These are phyloP conservation scores for Penicillium sumatraense DNA, from an alignment of 2,329 filamentous ascomycete genomes.

Conservation along the genomic window DNA sequence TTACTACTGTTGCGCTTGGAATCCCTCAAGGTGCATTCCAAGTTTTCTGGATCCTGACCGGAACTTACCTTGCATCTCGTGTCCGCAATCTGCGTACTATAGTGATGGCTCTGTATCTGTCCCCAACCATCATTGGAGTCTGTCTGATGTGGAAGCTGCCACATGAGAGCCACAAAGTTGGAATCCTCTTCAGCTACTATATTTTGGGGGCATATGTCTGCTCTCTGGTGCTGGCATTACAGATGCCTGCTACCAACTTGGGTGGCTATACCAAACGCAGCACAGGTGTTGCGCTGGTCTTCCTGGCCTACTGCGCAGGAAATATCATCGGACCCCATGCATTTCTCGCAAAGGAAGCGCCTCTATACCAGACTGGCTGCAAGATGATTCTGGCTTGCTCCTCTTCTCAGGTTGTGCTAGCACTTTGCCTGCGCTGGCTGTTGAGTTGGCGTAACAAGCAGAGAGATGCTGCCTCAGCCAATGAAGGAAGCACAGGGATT, in stretches of 20 bases:
- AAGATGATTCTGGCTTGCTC: slow-evolving; percentile 52
- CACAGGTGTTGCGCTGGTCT: slow-evolving; percentile 51
- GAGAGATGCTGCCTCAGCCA: slow-evolving; percentile 17
- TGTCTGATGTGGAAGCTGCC: slow-evolving; percentile 57
- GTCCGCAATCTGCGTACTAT: slow-evolving; percentile 56
- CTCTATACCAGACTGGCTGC: slow-evolving; percentile 57
- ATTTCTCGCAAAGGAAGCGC: slow-evolving; percentile 48
- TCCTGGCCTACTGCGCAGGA: slow-evolving; percentile 49
- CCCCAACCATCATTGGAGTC: slow-evolving; percentile 57
- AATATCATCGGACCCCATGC: slow-evolving; percentile 55
- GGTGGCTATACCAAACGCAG: slow-evolving; percentile 57
- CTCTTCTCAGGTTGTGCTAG: slow-evolving; percentile 23
- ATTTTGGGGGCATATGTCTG: slow-evolving; percentile 55
- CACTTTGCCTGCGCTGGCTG: slow-evolving; percentile 23
- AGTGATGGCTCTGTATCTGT: slow-evolving; percentile 58
- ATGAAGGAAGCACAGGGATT: not conserved
- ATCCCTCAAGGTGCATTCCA: slow-evolving; percentile 62
- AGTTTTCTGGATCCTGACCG: slow-evolving; percentile 56
- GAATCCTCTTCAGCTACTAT: slow-evolving; percentile 59
- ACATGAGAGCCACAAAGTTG: slow-evolving; percentile 46
- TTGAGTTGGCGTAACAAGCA: slow-evolving; percentile 24
- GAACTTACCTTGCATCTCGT: slow-evolving; percentile 57
- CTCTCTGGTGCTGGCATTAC: slow-evolving; percentile 58
- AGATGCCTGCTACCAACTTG: slow-evolving; percentile 45
- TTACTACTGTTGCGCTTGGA: slow-evolving; percentile 57